phyloP scores from a whole-genome alignment of 768 basidiomycete genomes.

The Trametopsis cervina region DNA sequence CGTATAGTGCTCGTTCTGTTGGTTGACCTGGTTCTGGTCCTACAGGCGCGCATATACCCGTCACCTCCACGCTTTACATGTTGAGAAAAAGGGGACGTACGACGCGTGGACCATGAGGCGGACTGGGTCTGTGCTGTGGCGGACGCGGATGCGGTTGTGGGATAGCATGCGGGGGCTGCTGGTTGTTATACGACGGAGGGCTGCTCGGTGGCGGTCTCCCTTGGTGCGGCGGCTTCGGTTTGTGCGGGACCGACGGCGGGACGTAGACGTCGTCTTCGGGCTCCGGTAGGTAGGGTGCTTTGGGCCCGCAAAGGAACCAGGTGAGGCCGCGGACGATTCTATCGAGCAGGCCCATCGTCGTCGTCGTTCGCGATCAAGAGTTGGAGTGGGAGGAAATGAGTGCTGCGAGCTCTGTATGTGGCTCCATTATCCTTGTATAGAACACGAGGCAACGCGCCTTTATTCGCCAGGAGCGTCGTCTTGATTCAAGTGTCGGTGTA shows the following conservation, averaged over 20 bases:
- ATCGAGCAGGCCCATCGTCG: conserved; percentile 8
- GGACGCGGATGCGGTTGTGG: conserved; percentile 7
- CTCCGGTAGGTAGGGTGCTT: not conserved
- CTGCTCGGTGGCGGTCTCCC: not conserved
- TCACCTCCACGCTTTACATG: not conserved
- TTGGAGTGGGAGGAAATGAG: not conserved
- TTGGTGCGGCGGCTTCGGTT: conserved; percentile 5
- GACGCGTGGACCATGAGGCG: not conserved
- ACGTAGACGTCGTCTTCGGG: conserved; percentile 14
- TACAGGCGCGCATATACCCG: conserved; percentile 17
- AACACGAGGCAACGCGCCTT: too few species aligned
- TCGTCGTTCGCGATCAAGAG: not conserved
- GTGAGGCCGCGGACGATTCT: not conserved
- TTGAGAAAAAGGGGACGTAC: not conserved
- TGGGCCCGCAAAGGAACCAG: conserved; percentile 3
- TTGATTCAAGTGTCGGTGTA: too few species aligned
- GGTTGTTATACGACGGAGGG: conserved; percentile 1
- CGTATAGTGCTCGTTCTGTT: conserved; percentile 62
- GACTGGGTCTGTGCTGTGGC: conserved; percentile 3
- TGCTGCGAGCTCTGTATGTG: not conserved
- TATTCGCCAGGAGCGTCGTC: too few species aligned
- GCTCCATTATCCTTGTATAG: too few species aligned
- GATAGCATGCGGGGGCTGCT: conserved; percentile 1
- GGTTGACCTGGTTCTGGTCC: conserved; percentile 58
- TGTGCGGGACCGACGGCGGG: conserved; percentile 15